Conservation (phyloP, 1,284 basidiomycete genomes). For the Ceratobasidium sp. region DNA sequence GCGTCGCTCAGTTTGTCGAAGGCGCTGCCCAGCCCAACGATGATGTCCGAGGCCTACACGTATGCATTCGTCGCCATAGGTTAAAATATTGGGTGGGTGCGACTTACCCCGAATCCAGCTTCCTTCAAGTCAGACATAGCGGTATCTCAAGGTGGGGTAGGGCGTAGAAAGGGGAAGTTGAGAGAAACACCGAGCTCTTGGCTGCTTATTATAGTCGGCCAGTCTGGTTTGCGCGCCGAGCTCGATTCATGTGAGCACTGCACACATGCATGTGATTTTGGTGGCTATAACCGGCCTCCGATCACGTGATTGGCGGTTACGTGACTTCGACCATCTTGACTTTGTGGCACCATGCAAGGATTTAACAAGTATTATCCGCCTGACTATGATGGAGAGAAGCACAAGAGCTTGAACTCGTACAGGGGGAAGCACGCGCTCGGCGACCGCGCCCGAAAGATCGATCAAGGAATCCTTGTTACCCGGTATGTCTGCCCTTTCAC, state of each 20-base stretch:
- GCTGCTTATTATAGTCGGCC: conserved; percentile 1
- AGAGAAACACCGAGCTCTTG: no score
- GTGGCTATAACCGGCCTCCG: conserved; percentile 6
- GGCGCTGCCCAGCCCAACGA: conserved; percentile 69
- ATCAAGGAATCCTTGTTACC: conserved; percentile 92
- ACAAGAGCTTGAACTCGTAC: conserved; percentile 54
- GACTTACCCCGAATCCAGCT: conserved; percentile 56
- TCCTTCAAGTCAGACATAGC: conserved; percentile 57
- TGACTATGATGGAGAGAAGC: conserved; percentile 83
- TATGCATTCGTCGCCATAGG: background rate
- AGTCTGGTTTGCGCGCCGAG: conserved; percentile 2
- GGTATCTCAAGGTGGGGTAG: background rate
- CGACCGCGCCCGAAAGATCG: conserved; percentile 89
- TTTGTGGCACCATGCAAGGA: conserved; percentile 58
- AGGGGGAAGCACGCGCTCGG: conserved; percentile 92
- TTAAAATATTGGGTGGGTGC: background rate
- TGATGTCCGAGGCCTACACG: conserved; percentile 73
- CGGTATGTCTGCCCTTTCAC: conserved; percentile 56
- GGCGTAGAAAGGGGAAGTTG: background rate
- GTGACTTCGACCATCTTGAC: background rate
- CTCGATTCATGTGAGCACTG: conserved; percentile 32
- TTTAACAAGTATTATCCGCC: conserved; percentile 96
- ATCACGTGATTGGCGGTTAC: conserved; percentile 12
- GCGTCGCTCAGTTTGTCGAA: conserved; percentile 73
- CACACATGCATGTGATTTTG: conserved; percentile 33